A percentile compares a stretch with the other conserved stretches of the same genome.
These are phyloP conservation scores for Microsporum ferrugineum DNA, from an alignment of 2,329 filamentous ascomycete genomes.

Conservation along the genomic window DNA sequence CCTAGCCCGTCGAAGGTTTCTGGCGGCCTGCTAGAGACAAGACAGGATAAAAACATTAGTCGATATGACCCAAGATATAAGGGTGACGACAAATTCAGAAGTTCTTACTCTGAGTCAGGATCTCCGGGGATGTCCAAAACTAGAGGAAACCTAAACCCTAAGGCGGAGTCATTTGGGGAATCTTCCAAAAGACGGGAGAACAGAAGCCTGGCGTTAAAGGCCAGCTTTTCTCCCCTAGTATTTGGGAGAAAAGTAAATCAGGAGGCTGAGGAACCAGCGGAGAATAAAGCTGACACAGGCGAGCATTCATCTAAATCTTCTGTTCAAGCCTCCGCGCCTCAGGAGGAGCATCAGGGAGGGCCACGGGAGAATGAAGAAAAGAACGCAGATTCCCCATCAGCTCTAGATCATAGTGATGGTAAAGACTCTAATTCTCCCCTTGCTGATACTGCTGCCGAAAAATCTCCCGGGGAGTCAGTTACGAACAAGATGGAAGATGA, in stretches of 20 bases:
- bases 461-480: neutral
- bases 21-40: neutral
- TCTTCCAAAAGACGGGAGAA: neutral
- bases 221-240: neutral
- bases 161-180: neutral
- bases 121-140: neutral
- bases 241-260: neutral
- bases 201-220: neutral
- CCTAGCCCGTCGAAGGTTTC: neutral
- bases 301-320: neutral
- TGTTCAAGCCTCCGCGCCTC: neutral
- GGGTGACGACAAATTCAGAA: neutral
- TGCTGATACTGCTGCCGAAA: neutral
- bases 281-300: neutral
- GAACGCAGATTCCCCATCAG: neutral
- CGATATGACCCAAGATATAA: neutral
- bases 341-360: no score
- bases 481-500: neutral
- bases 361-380: neutral
- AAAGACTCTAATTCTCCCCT: neutral
- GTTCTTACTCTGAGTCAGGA: neutral
- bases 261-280: neutral
- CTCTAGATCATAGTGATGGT: neutral
- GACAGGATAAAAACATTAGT: neutral
- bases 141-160: neutral